Conservation (phyloP, 148 eudicot genomes). For the Cornus controversa region DNA sequence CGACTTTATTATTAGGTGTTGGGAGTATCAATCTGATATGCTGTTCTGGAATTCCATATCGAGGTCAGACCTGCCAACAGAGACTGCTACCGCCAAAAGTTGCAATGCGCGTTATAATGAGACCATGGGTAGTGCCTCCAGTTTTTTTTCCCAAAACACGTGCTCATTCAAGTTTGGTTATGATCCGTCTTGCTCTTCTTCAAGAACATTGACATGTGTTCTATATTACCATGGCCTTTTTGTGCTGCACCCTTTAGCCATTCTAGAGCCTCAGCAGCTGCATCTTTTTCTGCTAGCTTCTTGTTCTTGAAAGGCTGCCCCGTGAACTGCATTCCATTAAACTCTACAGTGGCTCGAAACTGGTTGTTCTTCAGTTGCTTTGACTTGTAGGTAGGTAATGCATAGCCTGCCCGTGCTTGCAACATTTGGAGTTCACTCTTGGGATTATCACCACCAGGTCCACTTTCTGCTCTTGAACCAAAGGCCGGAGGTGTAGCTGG, state of each 20-base stretch:
- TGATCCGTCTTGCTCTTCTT: slow-evolving; percentile 86
- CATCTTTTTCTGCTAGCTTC: slow-evolving; percentile 93
- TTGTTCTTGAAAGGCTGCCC: slow-evolving; percentile 83
- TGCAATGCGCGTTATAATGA: too few species aligned
- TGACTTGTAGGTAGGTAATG: slow-evolving; percentile 64
- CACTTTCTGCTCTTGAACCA: slow-evolving; percentile 58
- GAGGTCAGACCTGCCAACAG: neutral
- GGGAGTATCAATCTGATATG: neutral
- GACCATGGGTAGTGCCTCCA: neutral
- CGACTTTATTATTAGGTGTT: neutral
- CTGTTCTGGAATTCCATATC: neutral
- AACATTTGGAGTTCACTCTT: slow-evolving; percentile 91
- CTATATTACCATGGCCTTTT: slow-evolving; percentile 50
- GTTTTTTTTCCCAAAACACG: neutral
- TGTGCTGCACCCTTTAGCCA: slow-evolving; percentile 66
- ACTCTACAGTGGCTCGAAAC: slow-evolving; percentile 71
- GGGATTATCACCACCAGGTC: slow-evolving; percentile 94
- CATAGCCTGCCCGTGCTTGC: slow-evolving; percentile 74
- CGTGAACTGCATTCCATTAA: slow-evolving; percentile 76
- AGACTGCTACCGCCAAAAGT: neutral
- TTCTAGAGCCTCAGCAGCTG: slow-evolving; percentile 91
- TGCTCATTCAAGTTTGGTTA: slow-evolving; percentile 18
- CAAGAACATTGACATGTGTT: slow-evolving; percentile 69
- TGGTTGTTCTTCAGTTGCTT: slow-evolving; percentile 64
- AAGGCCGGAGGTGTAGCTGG: slow-evolving; percentile 32